Base-by-base conservation (phyloP, 2,329 filamentous ascomycete species). In the Juglanconis juglandina region DNA sequence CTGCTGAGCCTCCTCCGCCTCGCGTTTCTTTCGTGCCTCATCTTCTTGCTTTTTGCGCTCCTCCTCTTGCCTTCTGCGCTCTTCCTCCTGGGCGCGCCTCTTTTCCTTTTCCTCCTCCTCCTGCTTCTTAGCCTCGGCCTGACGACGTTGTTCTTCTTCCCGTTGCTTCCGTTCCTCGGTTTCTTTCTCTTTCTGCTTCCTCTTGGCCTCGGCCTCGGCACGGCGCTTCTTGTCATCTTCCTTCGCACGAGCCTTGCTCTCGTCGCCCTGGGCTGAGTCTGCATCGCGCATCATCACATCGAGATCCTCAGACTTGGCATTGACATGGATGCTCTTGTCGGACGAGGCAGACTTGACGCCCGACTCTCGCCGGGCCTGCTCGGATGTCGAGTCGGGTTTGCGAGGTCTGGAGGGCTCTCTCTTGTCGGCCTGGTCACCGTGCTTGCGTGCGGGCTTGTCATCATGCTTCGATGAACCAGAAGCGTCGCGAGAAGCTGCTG, bases 201-300 rank as follows among this genome's bases (percentile, higher is more conserved):
- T 66, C 66, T 66, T 68, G 49, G 65, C 66, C 59, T 67, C 68
- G 48, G 64, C 58, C 54, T 69, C 69, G 56, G 68, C 66, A 39
- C 66, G 69, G 62, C 65, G 66, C 53, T 65, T 69, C 57, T 69
- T 68, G 53, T 71, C 66, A 44, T 70, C 68, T 53, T 68, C 65
- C 50, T 70, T 69, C 46, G 62, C 61, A 57, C 65, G 50, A 13
- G 59, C 55, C 64, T 61, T 46, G 63, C 62, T 24, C 65, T 70
- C 65, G 67, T 69, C 64, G 8, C 70, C 71, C 3, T 59, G 62
- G 5, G 63, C 53, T 44, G 65, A 58, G 39, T 64, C 73, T 2
- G 75, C 77, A 63, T 86, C 83, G 2, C 72, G 74, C 83, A 86
- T 86, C 24, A 83, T 81, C 8, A 83, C 69, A 58, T 86, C 84